These are phyloP conservation scores for Diospyros lotus DNA, from an alignment of 148 eudicot species.

Conservation along the genomic window DNA sequence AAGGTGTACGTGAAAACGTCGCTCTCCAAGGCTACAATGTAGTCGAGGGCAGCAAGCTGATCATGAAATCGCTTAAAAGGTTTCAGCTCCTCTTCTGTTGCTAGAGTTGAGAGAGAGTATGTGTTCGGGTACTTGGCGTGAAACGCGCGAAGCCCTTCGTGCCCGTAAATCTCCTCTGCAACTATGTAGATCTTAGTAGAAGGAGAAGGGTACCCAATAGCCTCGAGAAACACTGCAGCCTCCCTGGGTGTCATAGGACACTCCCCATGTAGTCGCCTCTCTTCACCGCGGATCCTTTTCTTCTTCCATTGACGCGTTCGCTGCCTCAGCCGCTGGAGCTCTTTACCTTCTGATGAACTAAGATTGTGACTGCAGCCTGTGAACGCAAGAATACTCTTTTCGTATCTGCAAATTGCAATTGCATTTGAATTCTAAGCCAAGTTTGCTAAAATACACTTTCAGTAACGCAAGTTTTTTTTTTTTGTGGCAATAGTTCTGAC, in stretches of 20 bases:
- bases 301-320: conserved; percentile 48
- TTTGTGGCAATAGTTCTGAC: too few relatives aligned
- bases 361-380: conserved; percentile 55
- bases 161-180: conserved; percentile 55
- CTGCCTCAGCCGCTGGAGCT: conserved; percentile 37
- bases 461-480: too few relatives aligned
- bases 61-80: conserved; percentile 36
- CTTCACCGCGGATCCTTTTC: conserved; percentile 37
- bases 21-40: conserved; percentile 44
- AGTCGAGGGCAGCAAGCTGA: conserved; percentile 60
- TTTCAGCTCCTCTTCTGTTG: conserved; percentile 39
- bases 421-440: not conserved
- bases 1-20: conserved; percentile 43
- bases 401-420: conserved; percentile 34
- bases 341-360: conserved; percentile 32
- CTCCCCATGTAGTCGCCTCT: conserved; percentile 36
- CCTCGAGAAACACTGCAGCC: conserved; percentile 49
- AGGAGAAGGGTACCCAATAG: conserved; percentile 41
- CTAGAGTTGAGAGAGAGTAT: conserved; percentile 35
- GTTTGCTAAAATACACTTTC: not conserved
- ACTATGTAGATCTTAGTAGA: conserved; percentile 49
- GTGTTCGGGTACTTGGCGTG: conserved; percentile 31
- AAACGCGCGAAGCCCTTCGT: conserved; percentile 33
- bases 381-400: conserved; percentile 61
- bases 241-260: conserved; percentile 69